A percentile compares a stretch with the other conserved stretches of the same genome.
phyloP scores from a whole-genome alignment of 2,329 filamentous ascomycete species.

The Neophaeococcomyces aloes region DNA sequence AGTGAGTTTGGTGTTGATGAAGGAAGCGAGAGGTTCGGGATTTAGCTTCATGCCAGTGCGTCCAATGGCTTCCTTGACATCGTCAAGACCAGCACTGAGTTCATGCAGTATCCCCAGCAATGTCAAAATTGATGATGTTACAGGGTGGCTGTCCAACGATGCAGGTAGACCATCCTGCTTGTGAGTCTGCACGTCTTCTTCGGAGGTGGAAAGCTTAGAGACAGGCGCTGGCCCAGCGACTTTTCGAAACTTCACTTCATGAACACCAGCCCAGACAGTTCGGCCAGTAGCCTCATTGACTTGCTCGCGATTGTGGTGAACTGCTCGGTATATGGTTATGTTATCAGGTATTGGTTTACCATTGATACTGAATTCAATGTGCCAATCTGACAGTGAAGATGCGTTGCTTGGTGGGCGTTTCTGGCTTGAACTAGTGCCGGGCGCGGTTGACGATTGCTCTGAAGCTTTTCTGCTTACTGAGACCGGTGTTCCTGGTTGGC shows the following conservation, averaged over 20 bases:
- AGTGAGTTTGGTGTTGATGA: slow-evolving; percentile 96
- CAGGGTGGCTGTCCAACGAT: slow-evolving; percentile 72
- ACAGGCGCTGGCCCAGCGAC: slow-evolving; percentile 68
- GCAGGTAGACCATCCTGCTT: slow-evolving; percentile 49
- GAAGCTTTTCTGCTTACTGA: slow-evolving; percentile 5
- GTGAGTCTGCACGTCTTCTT: slow-evolving; percentile 44
- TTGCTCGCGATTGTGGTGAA: slow-evolving; percentile 58
- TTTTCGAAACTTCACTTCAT: slow-evolving; percentile 83
- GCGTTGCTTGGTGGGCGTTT: slow-evolving; percentile 52
- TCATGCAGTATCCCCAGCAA: slow-evolving; percentile 85
- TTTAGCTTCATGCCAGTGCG: slow-evolving; percentile 53
- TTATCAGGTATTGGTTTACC: slow-evolving; percentile 76
- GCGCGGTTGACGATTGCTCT: slow-evolving; percentile 23
- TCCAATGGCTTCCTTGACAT: slow-evolving; percentile 59
- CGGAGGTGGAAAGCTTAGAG: slow-evolving; percentile 37
- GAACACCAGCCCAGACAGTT: slow-evolving; percentile 80
- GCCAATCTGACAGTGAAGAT: slow-evolving; percentile 83
- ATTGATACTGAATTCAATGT: slow-evolving; percentile 88
- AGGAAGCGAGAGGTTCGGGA: slow-evolving; percentile 77
- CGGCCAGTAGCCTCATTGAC: slow-evolving; percentile 58
- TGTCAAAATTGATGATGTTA: slow-evolving; percentile 75
- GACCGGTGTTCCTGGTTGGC: slow-evolving; percentile 43
- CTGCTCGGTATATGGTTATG: slow-evolving; percentile 89
- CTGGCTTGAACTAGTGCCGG: slow-evolving; percentile 31
- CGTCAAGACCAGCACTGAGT: slow-evolving; percentile 84